phyloP scores from a whole-genome alignment of 208 protist genomes.

The Kentomonas sorsogonicus region DNA sequence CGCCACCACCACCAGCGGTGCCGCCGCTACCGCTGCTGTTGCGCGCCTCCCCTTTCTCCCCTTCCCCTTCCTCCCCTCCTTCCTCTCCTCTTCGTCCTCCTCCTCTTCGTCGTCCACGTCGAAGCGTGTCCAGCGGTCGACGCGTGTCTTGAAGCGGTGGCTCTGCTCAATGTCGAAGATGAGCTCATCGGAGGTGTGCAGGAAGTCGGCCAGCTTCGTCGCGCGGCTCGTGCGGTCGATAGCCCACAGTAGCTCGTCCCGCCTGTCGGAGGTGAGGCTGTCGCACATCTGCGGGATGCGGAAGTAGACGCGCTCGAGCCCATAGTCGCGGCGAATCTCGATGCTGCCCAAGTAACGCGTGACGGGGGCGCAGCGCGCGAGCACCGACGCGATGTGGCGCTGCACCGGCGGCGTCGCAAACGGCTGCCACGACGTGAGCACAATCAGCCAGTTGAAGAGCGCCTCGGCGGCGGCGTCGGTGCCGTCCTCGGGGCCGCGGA shows the following conservation, averaged over 20 bases:
- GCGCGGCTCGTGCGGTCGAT: conserved; percentile 69
- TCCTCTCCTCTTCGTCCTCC: background rate
- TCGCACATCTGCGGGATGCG: conserved; percentile 65
- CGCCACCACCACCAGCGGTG: too few species aligned
- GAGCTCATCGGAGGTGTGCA: conserved; percentile 69
- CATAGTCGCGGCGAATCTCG: conserved; percentile 62
- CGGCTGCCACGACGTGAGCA: conserved; percentile 39
- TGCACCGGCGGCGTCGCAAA: conserved; percentile 30
- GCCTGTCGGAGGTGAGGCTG: conserved; percentile 56
- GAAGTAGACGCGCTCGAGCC: conserved; percentile 81
- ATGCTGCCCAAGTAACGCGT: conserved; percentile 53
- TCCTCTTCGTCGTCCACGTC: conserved; percentile 1
- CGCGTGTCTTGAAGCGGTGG: conserved; percentile 36
- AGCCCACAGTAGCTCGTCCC: conserved; percentile 63
- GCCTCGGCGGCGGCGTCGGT: conserved; percentile 37
- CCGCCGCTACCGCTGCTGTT: too few species aligned
- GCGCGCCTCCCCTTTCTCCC: background rate
- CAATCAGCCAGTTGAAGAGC: conserved; percentile 82
- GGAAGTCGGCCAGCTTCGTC: conserved; percentile 78
- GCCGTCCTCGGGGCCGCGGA: conserved; percentile 33
- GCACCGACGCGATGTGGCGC: conserved; percentile 39
- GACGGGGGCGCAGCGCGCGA: conserved; percentile 32
- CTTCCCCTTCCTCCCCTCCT: background rate
- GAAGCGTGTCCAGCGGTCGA: conserved; percentile 47
- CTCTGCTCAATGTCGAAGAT: conserved; percentile 77